Evolutionary conservation across 352 stramenopile genomes (phyloP).

Genomic region (Thraustotheca clavata): DNA sequence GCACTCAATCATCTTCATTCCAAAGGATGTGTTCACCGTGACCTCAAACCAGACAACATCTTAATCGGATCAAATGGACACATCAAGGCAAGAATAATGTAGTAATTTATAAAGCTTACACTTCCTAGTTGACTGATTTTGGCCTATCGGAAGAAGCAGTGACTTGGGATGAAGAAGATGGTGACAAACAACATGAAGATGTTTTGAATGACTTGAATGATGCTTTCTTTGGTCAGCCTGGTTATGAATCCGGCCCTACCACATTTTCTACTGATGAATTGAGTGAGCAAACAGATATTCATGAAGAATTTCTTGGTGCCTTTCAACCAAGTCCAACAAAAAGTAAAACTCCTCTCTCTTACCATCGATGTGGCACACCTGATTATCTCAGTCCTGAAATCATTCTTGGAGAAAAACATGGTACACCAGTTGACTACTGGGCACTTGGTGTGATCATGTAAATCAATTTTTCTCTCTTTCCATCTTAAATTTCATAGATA

Average conservation of each 20-base stretch:
- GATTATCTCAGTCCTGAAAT: constrained; percentile 88
- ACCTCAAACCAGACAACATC: constrained; percentile 88
- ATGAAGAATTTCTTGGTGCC: constrained; percentile 12
- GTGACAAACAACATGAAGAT: constrained; percentile 19
- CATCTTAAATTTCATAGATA: constrained; percentile 27
- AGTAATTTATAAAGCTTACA: neutral
- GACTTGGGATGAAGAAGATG: constrained; percentile 34
- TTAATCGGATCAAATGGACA: constrained; percentile 80
- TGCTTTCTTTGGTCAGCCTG: neutral
- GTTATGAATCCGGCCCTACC: neutral
- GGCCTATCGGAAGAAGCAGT: constrained; percentile 77
- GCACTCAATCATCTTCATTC: constrained; percentile 79
- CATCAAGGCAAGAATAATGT: constrained; percentile 52
- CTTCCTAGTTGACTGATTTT: constrained; percentile 80
- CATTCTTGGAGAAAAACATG: constrained; percentile 57
- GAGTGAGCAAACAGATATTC: neutral
- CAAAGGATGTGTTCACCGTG: constrained; percentile 77
- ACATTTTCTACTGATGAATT: too few species aligned
- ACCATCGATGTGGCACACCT: constrained; percentile 72
- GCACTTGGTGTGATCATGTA: constrained; percentile 83
- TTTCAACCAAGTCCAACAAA: neutral
- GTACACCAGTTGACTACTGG: constrained; percentile 82
- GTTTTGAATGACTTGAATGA: constrained; percentile 14
- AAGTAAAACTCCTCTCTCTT: constrained; percentile 23
- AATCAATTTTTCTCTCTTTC: neutral